Conservation (phyloP, 192 early-diverging fungal genomes). For the Mortierella antarctica region DNA sequence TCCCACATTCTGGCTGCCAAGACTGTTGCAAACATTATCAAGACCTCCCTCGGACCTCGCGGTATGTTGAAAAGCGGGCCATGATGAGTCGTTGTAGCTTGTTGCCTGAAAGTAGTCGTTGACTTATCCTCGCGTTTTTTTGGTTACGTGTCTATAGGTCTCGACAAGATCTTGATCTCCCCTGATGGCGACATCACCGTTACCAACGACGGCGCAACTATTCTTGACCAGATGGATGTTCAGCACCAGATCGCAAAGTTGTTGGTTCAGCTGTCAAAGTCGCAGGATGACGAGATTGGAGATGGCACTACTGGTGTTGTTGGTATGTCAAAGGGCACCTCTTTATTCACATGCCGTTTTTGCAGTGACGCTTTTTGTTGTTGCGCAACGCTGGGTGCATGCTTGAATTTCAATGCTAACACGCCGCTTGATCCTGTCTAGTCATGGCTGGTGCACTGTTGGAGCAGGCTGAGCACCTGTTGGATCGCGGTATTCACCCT, state of each 20-base stretch:
- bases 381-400: background rate
- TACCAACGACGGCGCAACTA: conserved; percentile 99
- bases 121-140: background rate
- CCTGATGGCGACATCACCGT: conserved; percentile 99
- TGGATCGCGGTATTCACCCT: conserved; percentile 98
- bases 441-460: conserved; percentile 97
- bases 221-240: conserved; percentile 97
- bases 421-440: conserved; percentile 22
- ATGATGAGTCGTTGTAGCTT: no score
- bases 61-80: conserved; percentile 61
- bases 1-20: conserved; percentile 98
- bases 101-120: no score
- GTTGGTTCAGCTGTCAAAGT: conserved; percentile 96
- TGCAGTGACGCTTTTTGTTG: background rate
- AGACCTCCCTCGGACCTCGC: conserved; percentile 97
- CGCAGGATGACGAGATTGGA: conserved; percentile 99
- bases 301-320: conserved; percentile 99
- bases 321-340: conserved; percentile 61
- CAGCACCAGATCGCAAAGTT: conserved; percentile 99
- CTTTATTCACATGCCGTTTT: background rate
- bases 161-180: conserved; percentile 99
- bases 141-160: conserved; percentile 62
- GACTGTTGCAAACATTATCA: conserved; percentile 96
- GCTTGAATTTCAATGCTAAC: background rate
- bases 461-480: conserved; percentile 94